Conservation (phyloP, 1,284 basidiomycete species). For the Tylopilus sp. region DNA sequence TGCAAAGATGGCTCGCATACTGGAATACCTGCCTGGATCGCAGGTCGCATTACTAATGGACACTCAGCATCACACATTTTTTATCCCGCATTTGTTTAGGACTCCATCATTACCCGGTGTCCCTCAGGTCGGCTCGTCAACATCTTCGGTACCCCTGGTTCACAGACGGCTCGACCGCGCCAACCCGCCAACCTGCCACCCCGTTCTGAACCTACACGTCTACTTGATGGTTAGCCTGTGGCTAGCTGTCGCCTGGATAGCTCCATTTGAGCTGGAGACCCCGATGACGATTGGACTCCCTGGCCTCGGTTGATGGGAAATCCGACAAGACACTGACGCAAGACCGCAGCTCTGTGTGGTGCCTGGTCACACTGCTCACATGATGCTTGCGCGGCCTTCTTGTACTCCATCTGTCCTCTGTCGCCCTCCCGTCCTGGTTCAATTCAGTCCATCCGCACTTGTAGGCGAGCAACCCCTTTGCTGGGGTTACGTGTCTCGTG, state of each 20-base stretch:
- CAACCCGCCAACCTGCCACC: too few relatives aligned
- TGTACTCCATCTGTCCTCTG: slow-evolving; percentile 42
- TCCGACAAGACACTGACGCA: slow-evolving; percentile 60
- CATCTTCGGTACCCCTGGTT: slow-evolving; percentile 18
- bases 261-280: slow-evolving; percentile 31
- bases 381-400: slow-evolving; percentile 41
- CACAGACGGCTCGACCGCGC: slow-evolving; percentile 46
- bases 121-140: slow-evolving; percentile 25
- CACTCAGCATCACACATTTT: slow-evolving; percentile 48
- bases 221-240: slow-evolving; percentile 18
- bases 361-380: slow-evolving; percentile 35
- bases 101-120: slow-evolving; percentile 11
- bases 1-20: slow-evolving; percentile 41
- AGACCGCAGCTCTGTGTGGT: slow-evolving; percentile 57
- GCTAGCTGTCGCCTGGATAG: slow-evolving; percentile 14
- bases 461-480: slow-evolving; percentile 70
- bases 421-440: slow-evolving; percentile 44
- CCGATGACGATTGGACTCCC: slow-evolving; percentile 46
- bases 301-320: slow-evolving; percentile 44
- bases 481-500: slow-evolving; percentile 70
- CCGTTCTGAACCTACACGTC: slow-evolving; percentile 28
- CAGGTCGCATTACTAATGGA: slow-evolving; percentile 50
- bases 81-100: slow-evolving; percentile 41
- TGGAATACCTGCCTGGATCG: slow-evolving; percentile 52
- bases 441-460: slow-evolving; percentile 51